Conservation (phyloP, 202 grass and related monocot genomes). For the Cymbopogon flexuosus region DNA sequence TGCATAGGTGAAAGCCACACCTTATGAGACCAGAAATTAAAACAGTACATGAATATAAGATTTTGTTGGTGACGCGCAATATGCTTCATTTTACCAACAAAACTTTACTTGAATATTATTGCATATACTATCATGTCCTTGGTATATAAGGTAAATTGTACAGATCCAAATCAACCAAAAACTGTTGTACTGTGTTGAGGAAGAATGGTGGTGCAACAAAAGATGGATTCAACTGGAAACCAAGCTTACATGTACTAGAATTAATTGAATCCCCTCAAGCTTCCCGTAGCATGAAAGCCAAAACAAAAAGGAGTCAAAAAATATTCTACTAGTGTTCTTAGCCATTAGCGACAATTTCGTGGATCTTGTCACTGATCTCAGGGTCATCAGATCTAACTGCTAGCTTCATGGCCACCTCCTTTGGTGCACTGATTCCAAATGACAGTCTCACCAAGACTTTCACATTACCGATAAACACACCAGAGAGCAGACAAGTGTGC, state of each 20-base stretch:
- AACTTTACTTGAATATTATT: slow-evolving; percentile 33
- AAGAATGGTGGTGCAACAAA: slow-evolving; percentile 36
- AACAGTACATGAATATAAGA: neutral
- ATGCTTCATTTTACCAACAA: neutral
- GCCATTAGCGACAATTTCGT: slow-evolving; percentile 87
- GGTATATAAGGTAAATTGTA: slow-evolving; percentile 33
- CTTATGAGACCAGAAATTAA: no score
- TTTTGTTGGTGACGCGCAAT: neutral
- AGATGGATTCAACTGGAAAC: slow-evolving; percentile 23
- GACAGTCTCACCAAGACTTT: slow-evolving; percentile 82
- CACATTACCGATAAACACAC: slow-evolving; percentile 68
- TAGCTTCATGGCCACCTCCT: slow-evolving; percentile 98
- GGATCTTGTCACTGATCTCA: slow-evolving; percentile 83
- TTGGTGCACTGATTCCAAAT: slow-evolving; percentile 86
- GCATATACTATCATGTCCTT: slow-evolving; percentile 19
- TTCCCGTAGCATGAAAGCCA: slow-evolving; percentile 29
- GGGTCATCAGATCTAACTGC: slow-evolving; percentile 85
- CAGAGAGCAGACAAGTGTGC: slow-evolving; percentile 84
- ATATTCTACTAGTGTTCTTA: slow-evolving; percentile 29
- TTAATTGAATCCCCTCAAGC: slow-evolving; percentile 43
- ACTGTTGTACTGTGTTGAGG: neutral
- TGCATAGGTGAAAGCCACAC: no score
- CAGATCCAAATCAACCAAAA: slow-evolving; percentile 35
- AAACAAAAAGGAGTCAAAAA: slow-evolving; percentile 32
- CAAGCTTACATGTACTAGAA: slow-evolving; percentile 46